These are phyloP conservation scores for Neurospora sp. DNA, from an alignment of 495 filamentous ascomycete species.

Conservation along the genomic window DNA sequence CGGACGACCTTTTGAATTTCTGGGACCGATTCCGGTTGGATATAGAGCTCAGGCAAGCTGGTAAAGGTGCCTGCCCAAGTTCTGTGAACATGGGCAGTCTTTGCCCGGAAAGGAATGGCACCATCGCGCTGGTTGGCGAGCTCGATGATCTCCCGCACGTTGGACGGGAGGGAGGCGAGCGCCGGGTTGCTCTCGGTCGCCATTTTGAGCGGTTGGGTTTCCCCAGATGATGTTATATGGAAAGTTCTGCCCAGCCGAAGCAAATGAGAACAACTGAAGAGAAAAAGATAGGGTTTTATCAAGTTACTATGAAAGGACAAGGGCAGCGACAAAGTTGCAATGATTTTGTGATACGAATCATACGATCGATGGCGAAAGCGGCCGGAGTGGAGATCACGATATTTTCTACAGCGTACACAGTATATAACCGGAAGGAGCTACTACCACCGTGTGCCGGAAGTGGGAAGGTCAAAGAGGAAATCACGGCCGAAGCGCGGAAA, in stretches of 20 bases:
- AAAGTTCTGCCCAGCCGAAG: background rate
- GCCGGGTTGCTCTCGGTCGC: slow-evolving; percentile 1
- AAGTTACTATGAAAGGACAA: background rate
- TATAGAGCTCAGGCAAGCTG: slow-evolving; percentile 77
- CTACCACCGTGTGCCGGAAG: background rate
- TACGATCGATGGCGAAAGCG: background rate
- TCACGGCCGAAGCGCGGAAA: background rate
- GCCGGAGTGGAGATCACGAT: background rate
- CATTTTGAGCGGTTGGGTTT: slow-evolving; percentile 4
- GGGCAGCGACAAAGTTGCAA: background rate
- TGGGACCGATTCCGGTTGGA: slow-evolving; percentile 63
- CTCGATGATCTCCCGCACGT: slow-evolving; percentile 13
- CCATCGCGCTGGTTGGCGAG: slow-evolving; percentile 13
- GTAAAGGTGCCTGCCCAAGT: slow-evolving; percentile 97
- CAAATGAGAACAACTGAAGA: background rate
- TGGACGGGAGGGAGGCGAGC: slow-evolving; percentile 10
- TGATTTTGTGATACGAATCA: background rate
- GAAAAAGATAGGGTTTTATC: background rate
- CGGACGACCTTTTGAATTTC: slow-evolving; percentile 78
- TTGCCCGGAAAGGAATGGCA: slow-evolving; percentile 64
- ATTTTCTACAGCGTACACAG: background rate
- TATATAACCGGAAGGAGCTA: background rate
- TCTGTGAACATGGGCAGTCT: slow-evolving; percentile 61
- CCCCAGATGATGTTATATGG: background rate
- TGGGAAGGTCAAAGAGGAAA: background rate